A percentile compares a stretch with the other conserved stretches of the same genome.
phyloP scores from a whole-genome alignment of 2,329 filamentous ascomycete genomes.

The Nigrograna mackinnonii region DNA sequence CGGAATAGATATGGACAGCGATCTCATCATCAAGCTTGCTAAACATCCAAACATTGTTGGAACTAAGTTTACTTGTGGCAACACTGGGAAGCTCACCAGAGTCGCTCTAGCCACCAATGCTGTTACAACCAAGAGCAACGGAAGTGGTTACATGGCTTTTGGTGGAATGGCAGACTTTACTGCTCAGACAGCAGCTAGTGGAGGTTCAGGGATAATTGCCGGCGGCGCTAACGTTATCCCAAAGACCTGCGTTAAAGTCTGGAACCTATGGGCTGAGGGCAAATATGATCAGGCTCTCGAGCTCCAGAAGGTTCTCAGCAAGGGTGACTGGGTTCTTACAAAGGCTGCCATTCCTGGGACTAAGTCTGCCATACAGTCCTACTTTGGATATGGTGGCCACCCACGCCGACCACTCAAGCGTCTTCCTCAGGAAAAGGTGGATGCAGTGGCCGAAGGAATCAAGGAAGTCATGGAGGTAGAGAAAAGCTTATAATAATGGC shows the following conservation, averaged over 20 bases:
- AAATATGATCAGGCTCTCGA: slow-evolving; percentile 75
- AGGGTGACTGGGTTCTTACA: slow-evolving; percentile 81
- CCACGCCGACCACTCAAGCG: slow-evolving; percentile 74
- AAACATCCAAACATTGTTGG: slow-evolving; percentile 83
- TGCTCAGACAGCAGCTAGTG: slow-evolving; percentile 76
- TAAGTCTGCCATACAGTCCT: slow-evolving; percentile 78
- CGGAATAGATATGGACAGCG: slow-evolving; percentile 88
- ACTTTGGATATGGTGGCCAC: slow-evolving; percentile 80
- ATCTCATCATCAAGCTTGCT: slow-evolving; percentile 78
- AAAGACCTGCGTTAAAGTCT: slow-evolving; percentile 77
- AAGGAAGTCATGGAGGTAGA: slow-evolving; percentile 69
- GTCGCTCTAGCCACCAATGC: slow-evolving; percentile 75
- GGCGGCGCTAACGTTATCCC: slow-evolving; percentile 86
- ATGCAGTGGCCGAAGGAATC: slow-evolving; percentile 44
- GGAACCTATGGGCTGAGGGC: slow-evolving; percentile 74
- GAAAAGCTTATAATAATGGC: slow-evolving; percentile 39
- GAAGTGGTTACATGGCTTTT: slow-evolving; percentile 74
- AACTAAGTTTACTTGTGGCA: slow-evolving; percentile 91
- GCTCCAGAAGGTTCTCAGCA: slow-evolving; percentile 76
- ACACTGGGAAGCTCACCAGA: slow-evolving; percentile 85
- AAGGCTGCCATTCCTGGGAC: slow-evolving; percentile 85
- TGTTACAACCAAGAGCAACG: slow-evolving; percentile 60
- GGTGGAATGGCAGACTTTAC: slow-evolving; percentile 89
- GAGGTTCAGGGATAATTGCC: slow-evolving; percentile 82
- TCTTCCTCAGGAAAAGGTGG: slow-evolving; percentile 60